Evolutionary conservation across 2,329 filamentous ascomycete genomes (phyloP), one percentile per base, ranked within the genome.

Genomic region (Ophidiomyces ophidiicola): DNA sequence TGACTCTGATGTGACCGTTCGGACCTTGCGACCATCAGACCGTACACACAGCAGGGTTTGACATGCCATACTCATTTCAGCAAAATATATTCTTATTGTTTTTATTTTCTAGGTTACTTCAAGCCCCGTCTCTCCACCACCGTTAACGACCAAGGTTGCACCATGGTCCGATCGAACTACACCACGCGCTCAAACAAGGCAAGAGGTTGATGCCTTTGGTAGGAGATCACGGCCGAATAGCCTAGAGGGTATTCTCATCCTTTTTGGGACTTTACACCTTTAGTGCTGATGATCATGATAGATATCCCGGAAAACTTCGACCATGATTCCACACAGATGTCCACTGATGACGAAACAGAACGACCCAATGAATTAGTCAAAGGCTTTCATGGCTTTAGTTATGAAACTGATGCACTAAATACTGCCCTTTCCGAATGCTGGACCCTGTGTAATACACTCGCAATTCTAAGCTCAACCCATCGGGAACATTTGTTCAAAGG

Each of bases 381-480:
- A 14, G 57, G 51, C 26, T 47, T 60, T 21, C 52, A 55, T 2
- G 69, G 79, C 41, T 67, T 68, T 20, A 70, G 78, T 41, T 65
- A 73, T 32, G 69, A 70, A 52, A 68, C 70, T 21, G 73, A 71
- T 44, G 79, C 80, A 5, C 65, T 94, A n/a, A 76, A 75, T 45
- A 76, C 75, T 20, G 84, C 86, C 2, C 68, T 94, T 11, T 76
- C 81, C 45, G 84, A 94, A 63, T 94, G 86, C 60, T 94, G 87
- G 87, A 92, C 80, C 0, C 66, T 94, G 10, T 94, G 87, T 64
- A 94, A 94, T 54, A 93, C 86, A 0, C 66, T 94, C 21, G 84
- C 85, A 15, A 83, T 74, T 47, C 69, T 94, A 12, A 93, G 85
- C 58, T 87, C 82, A 12, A 81, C 80, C 47, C 83, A 94, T 54